Percentiles rank a stretch among this genome's conserved stretches.
These are phyloP conservation scores for Xylariaceae sp. DNA, from an alignment of 2,329 filamentous ascomycete genomes.

Conservation along the genomic window DNA sequence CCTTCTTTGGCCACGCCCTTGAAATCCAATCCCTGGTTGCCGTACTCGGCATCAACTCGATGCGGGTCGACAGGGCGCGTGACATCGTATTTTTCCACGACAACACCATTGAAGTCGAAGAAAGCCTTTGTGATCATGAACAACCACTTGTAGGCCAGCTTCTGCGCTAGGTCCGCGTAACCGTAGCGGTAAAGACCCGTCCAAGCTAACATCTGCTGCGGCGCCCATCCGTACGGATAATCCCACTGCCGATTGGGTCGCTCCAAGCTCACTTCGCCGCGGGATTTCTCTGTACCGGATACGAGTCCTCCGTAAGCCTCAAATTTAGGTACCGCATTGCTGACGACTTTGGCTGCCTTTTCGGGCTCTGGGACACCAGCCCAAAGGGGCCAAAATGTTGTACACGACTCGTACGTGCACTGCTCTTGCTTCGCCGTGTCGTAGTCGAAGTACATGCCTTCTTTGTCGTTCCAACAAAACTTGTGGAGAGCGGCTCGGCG, in stretches of 20 bases:
- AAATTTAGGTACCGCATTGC: slow-evolving; percentile 77
- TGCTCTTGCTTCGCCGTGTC: slow-evolving; percentile 78
- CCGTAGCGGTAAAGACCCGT: slow-evolving; percentile 87
- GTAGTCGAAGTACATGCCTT: slow-evolving; percentile 98
- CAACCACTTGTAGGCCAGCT: slow-evolving; percentile 91
- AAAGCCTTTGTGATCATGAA: slow-evolving; percentile 99
- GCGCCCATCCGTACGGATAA: slow-evolving; percentile 96
- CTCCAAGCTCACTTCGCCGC: slow-evolving; percentile 72
- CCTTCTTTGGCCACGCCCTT: slow-evolving; percentile 95
- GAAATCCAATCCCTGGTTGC: slow-evolving; percentile 93
- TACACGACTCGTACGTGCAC: slow-evolving; percentile 82
- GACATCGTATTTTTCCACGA: slow-evolving; percentile 98
- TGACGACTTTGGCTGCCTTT: slow-evolving; percentile 80
- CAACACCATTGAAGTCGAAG: slow-evolving; percentile 96
- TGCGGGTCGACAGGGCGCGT: slow-evolving; percentile 86
- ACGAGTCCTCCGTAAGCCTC: slow-evolving; percentile 84
- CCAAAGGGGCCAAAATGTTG: slow-evolving; percentile 98
- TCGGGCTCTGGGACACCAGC: slow-evolving; percentile 80
- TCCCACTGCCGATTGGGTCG: slow-evolving; percentile 97
- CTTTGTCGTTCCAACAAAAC: slow-evolving; percentile 86
- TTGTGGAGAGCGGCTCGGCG: slow-evolving; percentile 86
- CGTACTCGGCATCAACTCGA: slow-evolving; percentile 93
- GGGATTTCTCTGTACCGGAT: slow-evolving; percentile 84
- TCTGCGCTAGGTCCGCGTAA: slow-evolving; percentile 83
- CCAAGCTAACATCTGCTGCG: slow-evolving; percentile 98